Evolutionary conservation across 1,284 basidiomycete genomes (phyloP).

Genomic region (Clitocybe nebularis): DNA sequence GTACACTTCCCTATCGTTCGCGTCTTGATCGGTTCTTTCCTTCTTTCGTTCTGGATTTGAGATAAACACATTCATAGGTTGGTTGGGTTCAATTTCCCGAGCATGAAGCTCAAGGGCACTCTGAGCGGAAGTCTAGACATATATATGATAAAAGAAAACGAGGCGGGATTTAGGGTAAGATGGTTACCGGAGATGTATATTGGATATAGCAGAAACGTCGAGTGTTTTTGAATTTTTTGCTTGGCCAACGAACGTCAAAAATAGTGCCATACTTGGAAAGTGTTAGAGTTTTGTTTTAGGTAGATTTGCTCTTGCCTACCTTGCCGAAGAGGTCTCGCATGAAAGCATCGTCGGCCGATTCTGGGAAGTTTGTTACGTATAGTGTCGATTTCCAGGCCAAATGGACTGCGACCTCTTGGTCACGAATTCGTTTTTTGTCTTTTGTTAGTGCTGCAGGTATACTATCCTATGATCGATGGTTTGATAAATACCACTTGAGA

Average conservation of each 20-base stretch:
- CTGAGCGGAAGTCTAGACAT: conserved; percentile 72
- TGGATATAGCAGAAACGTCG: conserved; percentile 96
- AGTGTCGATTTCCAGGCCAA: conserved; percentile 93
- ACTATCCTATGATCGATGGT: conserved; percentile 50
- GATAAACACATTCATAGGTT: conserved; percentile 75
- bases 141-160: conserved; percentile 4
- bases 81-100: conserved; percentile 64
- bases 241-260: conserved; percentile 97
- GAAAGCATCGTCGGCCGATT: conserved; percentile 74
- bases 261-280: conserved; percentile 74
- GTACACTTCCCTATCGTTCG: conserved; percentile 81
- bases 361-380: conserved; percentile 96
- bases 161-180: neutral
- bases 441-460: conserved; percentile 87
- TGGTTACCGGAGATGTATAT: conserved; percentile 70
- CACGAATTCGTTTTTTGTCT: conserved; percentile 84
- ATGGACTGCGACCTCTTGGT: conserved; percentile 75
- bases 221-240: conserved; percentile 89
- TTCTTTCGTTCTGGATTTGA: conserved; percentile 91
- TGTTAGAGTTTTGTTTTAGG: conserved; percentile 1
- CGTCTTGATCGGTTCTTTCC: conserved; percentile 81
- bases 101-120: conserved; percentile 77
- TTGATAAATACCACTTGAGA: neutral
- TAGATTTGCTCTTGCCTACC: conserved; percentile 51
- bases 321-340: conserved; percentile 77